phyloP scores from a whole-genome alignment of 2,329 filamentous ascomycete genomes.

The Phoma herbarum region DNA sequence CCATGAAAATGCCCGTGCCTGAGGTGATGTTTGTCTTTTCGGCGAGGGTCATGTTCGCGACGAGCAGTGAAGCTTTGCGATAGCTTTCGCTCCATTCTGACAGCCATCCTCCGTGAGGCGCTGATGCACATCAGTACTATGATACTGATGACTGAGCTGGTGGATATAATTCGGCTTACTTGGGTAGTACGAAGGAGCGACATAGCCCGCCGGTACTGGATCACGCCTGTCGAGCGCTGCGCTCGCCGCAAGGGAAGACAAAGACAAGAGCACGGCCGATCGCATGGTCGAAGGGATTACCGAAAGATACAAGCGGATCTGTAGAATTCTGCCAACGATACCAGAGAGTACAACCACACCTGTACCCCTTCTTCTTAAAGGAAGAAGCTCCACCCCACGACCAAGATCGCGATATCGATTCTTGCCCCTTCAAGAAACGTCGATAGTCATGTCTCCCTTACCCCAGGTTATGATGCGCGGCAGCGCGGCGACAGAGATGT shows the following conservation, averaged over 20 bases:
- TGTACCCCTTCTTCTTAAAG: background rate
- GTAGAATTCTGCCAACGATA: background rate
- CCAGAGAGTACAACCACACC: background rate
- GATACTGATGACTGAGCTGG: background rate
- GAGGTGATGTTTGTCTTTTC: slow-evolving; percentile 82
- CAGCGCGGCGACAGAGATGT: slow-evolving; percentile 8
- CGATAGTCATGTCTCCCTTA: slow-evolving; percentile 9
- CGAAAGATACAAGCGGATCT: background rate
- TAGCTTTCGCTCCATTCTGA: slow-evolving; percentile 75
- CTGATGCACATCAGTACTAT: slow-evolving; percentile 26
- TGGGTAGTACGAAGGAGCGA: slow-evolving; percentile 71
- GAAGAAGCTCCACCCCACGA: background rate
- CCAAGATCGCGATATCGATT: slow-evolving; percentile 9
- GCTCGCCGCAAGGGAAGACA: slow-evolving; percentile 32
- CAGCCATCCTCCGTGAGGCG: slow-evolving; percentile 76
- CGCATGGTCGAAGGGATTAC: slow-evolving; percentile 28
- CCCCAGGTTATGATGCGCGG: slow-evolving; percentile 14
- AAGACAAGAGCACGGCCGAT: slow-evolving; percentile 32
- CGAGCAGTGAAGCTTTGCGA: slow-evolving; percentile 71
- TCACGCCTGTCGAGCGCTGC: slow-evolving; percentile 44
- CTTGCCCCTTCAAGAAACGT: background rate
- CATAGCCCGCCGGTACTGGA: slow-evolving; percentile 47
- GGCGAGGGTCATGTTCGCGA: slow-evolving; percentile 78
- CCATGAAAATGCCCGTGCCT: slow-evolving; percentile 77
- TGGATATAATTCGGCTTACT: slow-evolving; percentile 16